Conservation (phyloP, 169 alveolate genomes). For the Eimeria falciformis region DNA sequence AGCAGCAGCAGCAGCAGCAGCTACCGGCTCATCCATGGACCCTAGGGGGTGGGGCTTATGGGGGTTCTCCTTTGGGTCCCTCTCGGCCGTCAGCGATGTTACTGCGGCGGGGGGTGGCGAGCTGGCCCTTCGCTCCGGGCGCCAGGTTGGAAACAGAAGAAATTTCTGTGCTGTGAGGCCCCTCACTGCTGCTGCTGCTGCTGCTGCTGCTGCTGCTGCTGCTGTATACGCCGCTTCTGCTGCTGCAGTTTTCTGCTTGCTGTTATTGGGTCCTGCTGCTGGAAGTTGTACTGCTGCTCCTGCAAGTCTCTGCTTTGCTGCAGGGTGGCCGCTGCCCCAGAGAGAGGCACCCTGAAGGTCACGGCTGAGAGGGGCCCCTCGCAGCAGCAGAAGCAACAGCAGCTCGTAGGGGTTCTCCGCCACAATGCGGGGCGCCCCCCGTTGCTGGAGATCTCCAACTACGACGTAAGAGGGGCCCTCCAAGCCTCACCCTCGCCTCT, state of each 20-base stretch:
- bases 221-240: not conserved
- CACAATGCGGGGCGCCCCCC: constrained; percentile 9
- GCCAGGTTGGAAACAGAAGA: not conserved
- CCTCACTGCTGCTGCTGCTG: constrained; percentile 26
- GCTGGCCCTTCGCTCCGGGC: constrained; percentile 11
- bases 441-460: not conserved
- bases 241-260: not conserved
- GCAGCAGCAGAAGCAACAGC: not conserved
- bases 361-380: not conserved
- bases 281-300: not conserved
- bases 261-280: not conserved
- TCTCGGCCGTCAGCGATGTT: constrained; percentile 1
- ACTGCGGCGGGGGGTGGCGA: not conserved
- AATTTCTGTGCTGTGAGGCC: not conserved
- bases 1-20: constrained; percentile 53
- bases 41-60: not conserved
- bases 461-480: not conserved
- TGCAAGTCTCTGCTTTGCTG: constrained; percentile 16
- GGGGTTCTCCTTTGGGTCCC: constrained; percentile 27
- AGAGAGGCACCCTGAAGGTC: not conserved
- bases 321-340: constrained; percentile 3
- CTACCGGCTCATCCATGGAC: constrained; percentile 36
- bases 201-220: constrained; percentile 49
- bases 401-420: constrained; percentile 24
- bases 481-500: too few species aligned